Percentiles rank a stretch among this genome's conserved stretches.
Conservation (phyloP, 23 red algal genomes). For the Agarophyton chilense region DNA sequence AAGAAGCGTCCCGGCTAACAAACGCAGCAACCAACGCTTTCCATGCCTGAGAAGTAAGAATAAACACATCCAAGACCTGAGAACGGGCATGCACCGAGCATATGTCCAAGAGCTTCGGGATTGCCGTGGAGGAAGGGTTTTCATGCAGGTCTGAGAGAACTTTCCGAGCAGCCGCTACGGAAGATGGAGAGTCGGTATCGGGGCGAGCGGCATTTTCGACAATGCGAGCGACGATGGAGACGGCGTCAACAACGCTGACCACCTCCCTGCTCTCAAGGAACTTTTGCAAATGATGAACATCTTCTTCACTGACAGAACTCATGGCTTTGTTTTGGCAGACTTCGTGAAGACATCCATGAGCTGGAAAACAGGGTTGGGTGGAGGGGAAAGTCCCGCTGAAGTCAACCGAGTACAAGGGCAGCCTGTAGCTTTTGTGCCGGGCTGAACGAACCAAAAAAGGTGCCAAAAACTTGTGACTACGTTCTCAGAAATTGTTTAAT, state of each 20-base stretch:
- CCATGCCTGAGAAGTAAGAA: slow-evolving; percentile 22
- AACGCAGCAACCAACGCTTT: slow-evolving; percentile 22
- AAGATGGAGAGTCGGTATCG: not conserved
- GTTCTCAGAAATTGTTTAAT: too few species aligned
- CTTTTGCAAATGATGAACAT: not conserved
- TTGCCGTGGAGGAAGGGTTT: not conserved
- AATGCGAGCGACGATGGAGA: slow-evolving; percentile 7
- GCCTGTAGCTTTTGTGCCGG: not conserved
- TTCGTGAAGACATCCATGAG: not conserved
- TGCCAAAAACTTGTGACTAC: too few species aligned
- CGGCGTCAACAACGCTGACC: slow-evolving; percentile 6
- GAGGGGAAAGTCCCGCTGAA: too few species aligned
- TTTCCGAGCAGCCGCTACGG: not conserved
- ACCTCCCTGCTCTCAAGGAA: not conserved
- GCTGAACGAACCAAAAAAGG: not conserved
- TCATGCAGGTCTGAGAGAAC: not conserved
- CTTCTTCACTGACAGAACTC: not conserved
- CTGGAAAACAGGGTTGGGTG: not conserved
- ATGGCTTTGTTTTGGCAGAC: not conserved
- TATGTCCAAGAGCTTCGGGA: slow-evolving; percentile 3
- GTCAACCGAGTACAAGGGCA: not conserved
- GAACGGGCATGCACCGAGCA: not conserved
- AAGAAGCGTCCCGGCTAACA: not conserved
- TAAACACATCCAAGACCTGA: not conserved
- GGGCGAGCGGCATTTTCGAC: slow-evolving; percentile 24